Percentiles rank a stretch among this genome's conserved stretches.
Evolutionary conservation across 495 filamentous ascomycete genomes (phyloP).

Genomic region (Aspergillus carlsbadensis): DNA sequence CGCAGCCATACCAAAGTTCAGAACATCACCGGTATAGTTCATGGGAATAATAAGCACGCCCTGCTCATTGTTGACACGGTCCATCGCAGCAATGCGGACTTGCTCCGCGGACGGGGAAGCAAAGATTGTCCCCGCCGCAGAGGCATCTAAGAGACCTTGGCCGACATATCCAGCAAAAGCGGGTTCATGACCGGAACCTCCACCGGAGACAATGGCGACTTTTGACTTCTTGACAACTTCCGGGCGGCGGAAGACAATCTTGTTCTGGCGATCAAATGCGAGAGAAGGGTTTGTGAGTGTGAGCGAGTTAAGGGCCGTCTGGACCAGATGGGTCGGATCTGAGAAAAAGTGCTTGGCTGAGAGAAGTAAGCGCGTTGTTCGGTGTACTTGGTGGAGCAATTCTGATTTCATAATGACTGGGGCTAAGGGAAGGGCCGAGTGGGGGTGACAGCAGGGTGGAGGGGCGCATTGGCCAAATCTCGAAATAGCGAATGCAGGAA

Average conservation of each 20-base stretch:
- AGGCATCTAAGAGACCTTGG: constrained; percentile 75
- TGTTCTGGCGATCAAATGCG: constrained; percentile 75
- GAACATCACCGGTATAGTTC: constrained; percentile 75
- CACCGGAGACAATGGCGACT: constrained; percentile 84
- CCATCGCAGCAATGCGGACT: constrained; percentile 72
- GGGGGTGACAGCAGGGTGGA: constrained; percentile 4
- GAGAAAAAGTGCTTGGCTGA: constrained; percentile 88
- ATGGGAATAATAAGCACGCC: constrained; percentile 72
- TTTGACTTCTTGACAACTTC: constrained; percentile 46
- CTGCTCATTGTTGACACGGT: constrained; percentile 63
- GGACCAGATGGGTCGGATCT: constrained; percentile 78
- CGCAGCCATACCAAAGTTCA: constrained; percentile 93
- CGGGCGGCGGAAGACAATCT: constrained; percentile 80
- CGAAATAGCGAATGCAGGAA: neutral
- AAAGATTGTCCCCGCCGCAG: constrained; percentile 92
- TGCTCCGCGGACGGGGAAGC: constrained; percentile 86
- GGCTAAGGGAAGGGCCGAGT: neutral
- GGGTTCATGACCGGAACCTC: constrained; percentile 92
- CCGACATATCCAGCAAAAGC: constrained; percentile 75
- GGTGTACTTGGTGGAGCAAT: constrained; percentile 12
- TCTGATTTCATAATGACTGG: constrained; percentile 9
- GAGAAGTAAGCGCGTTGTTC: constrained; percentile 13
- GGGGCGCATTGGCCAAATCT: neutral
- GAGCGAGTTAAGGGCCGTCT: constrained; percentile 70
- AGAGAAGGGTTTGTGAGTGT: constrained; percentile 85